A percentile compares a stretch with the other conserved stretches of the same genome.
Evolutionary conservation across 2,329 filamentous ascomycete genomes (phyloP).

Genomic region (Microdochium trichocladiopsis): DNA sequence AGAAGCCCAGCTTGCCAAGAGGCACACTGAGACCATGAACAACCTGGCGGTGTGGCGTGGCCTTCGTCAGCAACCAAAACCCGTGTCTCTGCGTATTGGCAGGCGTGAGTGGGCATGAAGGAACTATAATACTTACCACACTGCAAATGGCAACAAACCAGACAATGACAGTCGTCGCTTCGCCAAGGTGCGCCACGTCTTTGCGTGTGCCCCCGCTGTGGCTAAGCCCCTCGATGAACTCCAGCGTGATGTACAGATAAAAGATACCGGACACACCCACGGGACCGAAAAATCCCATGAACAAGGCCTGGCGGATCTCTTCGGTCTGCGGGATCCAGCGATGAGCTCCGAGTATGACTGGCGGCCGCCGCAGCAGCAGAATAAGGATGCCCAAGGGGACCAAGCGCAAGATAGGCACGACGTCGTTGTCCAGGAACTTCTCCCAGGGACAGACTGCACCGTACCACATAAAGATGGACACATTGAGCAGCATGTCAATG

Average conservation of each 20-base stretch:
- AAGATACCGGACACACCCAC: constrained; percentile 89
- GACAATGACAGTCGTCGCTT: constrained; percentile 65
- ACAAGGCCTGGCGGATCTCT: constrained; percentile 65
- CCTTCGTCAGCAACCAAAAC: too few species aligned
- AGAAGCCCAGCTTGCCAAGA: constrained; percentile 57
- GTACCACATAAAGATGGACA: constrained; percentile 85
- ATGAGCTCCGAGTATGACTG: constrained; percentile 68
- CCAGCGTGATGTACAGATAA: constrained; percentile 74
- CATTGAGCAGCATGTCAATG: constrained; percentile 89
- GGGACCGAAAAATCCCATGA: constrained; percentile 89
- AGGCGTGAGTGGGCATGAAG: too few species aligned
- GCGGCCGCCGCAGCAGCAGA: constrained; percentile 69
- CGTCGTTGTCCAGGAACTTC: constrained; percentile 55
- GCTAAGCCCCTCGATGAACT: constrained; percentile 59
- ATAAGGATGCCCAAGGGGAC: constrained; percentile 69
- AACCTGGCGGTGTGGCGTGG: too few species aligned
- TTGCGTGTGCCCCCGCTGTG: constrained; percentile 53
- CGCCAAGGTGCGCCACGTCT: constrained; percentile 59
- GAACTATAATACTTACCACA: constrained; percentile 61
- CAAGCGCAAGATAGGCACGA: constrained; percentile 69
- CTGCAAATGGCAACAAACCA: constrained; percentile 85
- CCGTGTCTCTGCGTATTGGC: too few species aligned
- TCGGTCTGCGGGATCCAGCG: constrained; percentile 75
- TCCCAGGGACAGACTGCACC: constrained; percentile 80
- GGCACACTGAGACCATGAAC: constrained; percentile 81